Base-by-base conservation (phyloP, 208 protist species). In the Trypanosoma lewisi region DNA sequence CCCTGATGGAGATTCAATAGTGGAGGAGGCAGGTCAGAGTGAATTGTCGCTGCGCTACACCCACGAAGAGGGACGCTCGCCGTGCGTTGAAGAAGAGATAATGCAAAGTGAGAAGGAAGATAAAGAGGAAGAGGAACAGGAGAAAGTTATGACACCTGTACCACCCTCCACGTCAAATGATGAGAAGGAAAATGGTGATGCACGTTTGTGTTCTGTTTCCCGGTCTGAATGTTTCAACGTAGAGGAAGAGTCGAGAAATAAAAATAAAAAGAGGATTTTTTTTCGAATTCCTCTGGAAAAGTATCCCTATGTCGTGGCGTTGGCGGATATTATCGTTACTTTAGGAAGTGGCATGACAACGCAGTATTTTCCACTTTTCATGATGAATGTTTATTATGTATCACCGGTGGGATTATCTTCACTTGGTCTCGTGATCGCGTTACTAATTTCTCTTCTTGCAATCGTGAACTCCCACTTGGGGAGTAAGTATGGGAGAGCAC, bases 321-420 rank as follows among this genome's bases (percentile, higher is more conserved):
- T 78, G 17, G 64, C 63, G 36, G 84, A 87, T 63, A 21, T 85
- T 11, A 31, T 91, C 0, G 47, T 81, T 25, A 58, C 76, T 3
- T 28, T 87, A 36, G 80, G 84, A 42, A 87, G 78, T 48, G 84
- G 84, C 67, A 87, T 91, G 81, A 91, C 79, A 25, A 87, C 74
- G 47, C 75, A 81, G 70, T 91, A 91, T 71, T 85, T 91, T 41
- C 63, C 75, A 0, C 72, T 91, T 4, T 91, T 91, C 61, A 83
- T 91, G 81, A 91, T 91, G 75, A 39, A 70, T 16, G 27, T 70
- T n/a, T 91, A 87, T 61, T 33, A 58, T 51, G 68, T 82, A 2
- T 58, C 61, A 17, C 84, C 80, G 12, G 56, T 78, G 23, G 56
- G 62, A 17, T 70, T 87, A 54, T 57, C 71, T 14, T 55, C 65